Percentiles rank a stretch among this genome's conserved stretches.
phyloP scores from a whole-genome alignment of 2,329 filamentous ascomycete genomes.

The Colletotrichum plurivorum region DNA sequence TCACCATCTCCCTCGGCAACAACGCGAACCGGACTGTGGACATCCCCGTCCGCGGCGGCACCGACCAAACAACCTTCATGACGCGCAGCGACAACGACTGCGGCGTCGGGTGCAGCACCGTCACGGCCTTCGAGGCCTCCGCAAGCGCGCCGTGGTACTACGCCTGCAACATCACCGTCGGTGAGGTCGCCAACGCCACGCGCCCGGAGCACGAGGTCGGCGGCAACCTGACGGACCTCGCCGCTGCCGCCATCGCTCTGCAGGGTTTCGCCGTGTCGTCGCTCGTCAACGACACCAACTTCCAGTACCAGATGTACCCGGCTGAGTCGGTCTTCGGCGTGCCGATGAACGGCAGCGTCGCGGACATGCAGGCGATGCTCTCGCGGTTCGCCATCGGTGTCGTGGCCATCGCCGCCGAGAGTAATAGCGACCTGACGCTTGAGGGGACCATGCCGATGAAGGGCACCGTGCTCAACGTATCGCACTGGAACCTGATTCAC shows the following conservation, averaged over 20 bases:
- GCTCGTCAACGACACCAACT: constrained; percentile 42
- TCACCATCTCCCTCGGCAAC: constrained; percentile 46
- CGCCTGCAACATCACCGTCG: constrained; percentile 55
- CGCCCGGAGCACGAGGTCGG: constrained; percentile 54
- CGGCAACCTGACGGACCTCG: constrained; percentile 50
- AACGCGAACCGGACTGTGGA: constrained; percentile 21
- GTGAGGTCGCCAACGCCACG: constrained; percentile 50
- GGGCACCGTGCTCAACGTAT: constrained; percentile 50
- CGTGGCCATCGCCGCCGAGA: constrained; percentile 50
- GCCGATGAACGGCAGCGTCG: constrained; percentile 47
- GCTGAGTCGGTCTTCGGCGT: constrained; percentile 55
- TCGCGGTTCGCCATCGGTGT: constrained; percentile 54
- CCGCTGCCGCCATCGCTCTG: constrained; percentile 56
- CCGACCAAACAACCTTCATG: constrained; percentile 54
- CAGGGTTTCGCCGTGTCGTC: constrained; percentile 52
- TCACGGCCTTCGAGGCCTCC: constrained; percentile 57
- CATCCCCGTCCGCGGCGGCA: constrained; percentile 48
- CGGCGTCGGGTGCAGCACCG: constrained; percentile 45
- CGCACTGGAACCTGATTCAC: constrained; percentile 49
- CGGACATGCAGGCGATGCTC: constrained; percentile 53
- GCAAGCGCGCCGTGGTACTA: constrained; percentile 56
- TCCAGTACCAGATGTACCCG: constrained; percentile 58
- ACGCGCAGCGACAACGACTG: constrained; percentile 46
- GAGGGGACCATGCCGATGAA: constrained; percentile 49
- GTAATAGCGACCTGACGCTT: constrained; percentile 45